Base-by-base conservation (phyloP, 176 grass and related monocot species). In the Lolium multiflorum region DNA sequence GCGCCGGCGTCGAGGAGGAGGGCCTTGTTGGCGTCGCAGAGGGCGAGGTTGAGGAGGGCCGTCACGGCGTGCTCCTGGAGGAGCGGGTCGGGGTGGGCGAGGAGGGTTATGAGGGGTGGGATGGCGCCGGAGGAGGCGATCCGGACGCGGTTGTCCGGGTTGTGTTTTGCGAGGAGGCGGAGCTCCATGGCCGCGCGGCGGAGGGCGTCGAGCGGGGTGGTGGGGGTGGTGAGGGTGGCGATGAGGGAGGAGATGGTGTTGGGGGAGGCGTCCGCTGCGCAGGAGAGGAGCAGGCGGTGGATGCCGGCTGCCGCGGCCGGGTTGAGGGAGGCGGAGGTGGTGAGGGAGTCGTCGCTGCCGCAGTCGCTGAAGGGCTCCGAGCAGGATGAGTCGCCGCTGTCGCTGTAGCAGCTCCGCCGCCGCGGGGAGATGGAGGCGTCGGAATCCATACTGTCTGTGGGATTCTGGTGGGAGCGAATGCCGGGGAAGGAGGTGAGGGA, bases 11-110 rank as follows among this genome's bases (percentile, higher is more conserved):
- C 88, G 12, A 85, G 90, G 83, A 98, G 86, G 49, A 43, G 2
- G 17, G 86, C 80, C 78, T 95, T 98, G 91, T 98, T 98, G 83
- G 94, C 96, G 35, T 95, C 91, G 83, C 96, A 95, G 75, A 98
- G 82, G 26, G 96, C 94, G 51, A 98, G 94, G 87, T 98, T 96
- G 56, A 98, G 86, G 68, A 98, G 89, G 70, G 94, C 94, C 17
- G 97, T 98, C 74, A 98, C 65, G 16, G 90, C 91, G 78, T 98
- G 92, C 82, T 98, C 96, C 83, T 96, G 94, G 24, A 98, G 83
- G 35, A 89, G 79, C 39, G 88, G 89, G 85, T 98, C 97, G n/a
- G 81, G 41, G 79, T 98, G 94, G 20, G 94, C 92, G 17, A 98
- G 88, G n/a, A 98, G 87, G 1, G 52, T 78, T 3, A 98, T 76